These are phyloP conservation scores for Sarocladium strictum DNA, from an alignment of 2,329 filamentous ascomycete genomes.

Conservation along the genomic window DNA sequence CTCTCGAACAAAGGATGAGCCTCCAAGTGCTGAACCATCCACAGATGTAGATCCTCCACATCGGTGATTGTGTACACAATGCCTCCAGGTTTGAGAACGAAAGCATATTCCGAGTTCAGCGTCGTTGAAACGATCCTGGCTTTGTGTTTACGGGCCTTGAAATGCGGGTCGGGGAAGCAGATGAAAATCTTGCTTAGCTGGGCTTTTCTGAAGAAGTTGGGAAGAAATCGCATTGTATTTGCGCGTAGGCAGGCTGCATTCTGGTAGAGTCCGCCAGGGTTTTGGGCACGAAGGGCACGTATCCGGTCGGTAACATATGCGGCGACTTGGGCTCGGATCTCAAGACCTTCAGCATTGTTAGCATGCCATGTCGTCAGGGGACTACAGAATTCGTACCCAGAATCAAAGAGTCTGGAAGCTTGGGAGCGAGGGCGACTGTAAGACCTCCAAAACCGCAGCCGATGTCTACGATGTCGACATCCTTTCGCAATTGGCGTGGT, in stretches of 20 bases:
- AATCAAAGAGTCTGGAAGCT: slow-evolving; percentile 75
- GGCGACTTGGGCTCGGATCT: slow-evolving; percentile 86
- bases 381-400: slow-evolving; percentile 52
- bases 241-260: slow-evolving; percentile 86
- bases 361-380: background rate
- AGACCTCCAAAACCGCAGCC: slow-evolving; percentile 95
- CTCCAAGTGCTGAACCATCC: slow-evolving; percentile 87
- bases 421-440: slow-evolving; percentile 75
- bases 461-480: slow-evolving; percentile 91
- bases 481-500: slow-evolving; percentile 37
- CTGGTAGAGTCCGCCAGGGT: slow-evolving; percentile 57
- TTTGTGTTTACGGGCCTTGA: slow-evolving; percentile 96
- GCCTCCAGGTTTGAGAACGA: slow-evolving; percentile 74
- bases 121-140: slow-evolving; percentile 86
- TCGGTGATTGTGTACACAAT: slow-evolving; percentile 96
- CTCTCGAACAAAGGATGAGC: slow-evolving; percentile 74
- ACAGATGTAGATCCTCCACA: slow-evolving; percentile 85
- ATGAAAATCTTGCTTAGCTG: slow-evolving; percentile 92
- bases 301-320: slow-evolving; percentile 88
- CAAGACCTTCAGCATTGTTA: slow-evolving; percentile 57
- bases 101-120: slow-evolving; percentile 90
- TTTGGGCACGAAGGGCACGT: slow-evolving; percentile 68
- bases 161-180: slow-evolving; percentile 97
- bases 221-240: slow-evolving; percentile 99
- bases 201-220: slow-evolving; percentile 82